Conservation (phyloP, 1,139 yeast genomes). For the Scheffersomyces titani region DNA sequence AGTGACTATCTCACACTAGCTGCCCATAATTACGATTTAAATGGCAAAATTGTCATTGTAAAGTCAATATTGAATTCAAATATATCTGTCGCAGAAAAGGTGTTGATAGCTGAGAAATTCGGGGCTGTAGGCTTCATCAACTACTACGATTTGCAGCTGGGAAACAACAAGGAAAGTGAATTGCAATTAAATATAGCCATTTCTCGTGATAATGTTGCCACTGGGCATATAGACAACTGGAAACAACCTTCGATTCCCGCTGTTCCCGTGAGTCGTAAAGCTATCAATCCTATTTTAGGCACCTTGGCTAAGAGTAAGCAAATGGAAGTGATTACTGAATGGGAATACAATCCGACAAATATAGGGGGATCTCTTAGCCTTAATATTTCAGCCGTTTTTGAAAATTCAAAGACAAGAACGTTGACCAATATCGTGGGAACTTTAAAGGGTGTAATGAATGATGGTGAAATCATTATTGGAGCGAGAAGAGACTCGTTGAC, state of each 20-base stretch:
- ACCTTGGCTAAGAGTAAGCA: slow-evolving; percentile 16
- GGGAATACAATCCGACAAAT: slow-evolving; percentile 29
- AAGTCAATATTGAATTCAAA: slow-evolving; percentile 15
- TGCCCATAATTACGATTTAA: slow-evolving; percentile 19
- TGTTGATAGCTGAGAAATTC: slow-evolving; percentile 26
- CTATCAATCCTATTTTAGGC: slow-evolving; percentile 33
- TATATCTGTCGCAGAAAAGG: slow-evolving; percentile 25
- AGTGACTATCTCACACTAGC: slow-evolving; percentile 29
- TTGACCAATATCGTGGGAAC: slow-evolving; percentile 38
- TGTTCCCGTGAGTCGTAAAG: slow-evolving; percentile 36
- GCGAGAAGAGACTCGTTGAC: slow-evolving; percentile 45
- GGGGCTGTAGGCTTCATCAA: slow-evolving; percentile 34
- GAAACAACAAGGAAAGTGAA: slow-evolving; percentile 10
- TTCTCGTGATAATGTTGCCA: slow-evolving; percentile 22
- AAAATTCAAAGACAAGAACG: slow-evolving; percentile 12
- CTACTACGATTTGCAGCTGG: slow-evolving; percentile 19
- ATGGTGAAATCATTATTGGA: slow-evolving; percentile 45
- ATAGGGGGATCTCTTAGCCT: slow-evolving; percentile 16
- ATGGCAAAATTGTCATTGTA: slow-evolving; percentile 33
- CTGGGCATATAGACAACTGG: slow-evolving; percentile 10
- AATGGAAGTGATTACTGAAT: slow-evolving; percentile 17
- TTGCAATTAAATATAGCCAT: slow-evolving; percentile 16
- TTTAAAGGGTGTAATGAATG: slow-evolving; percentile 41
- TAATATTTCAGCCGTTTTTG: slow-evolving; percentile 20
- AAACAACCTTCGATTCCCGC: slow-evolving; percentile 26